phyloP scores from a whole-genome alignment of 163 green algal species.

The Prototheca stagnorum region DNA sequence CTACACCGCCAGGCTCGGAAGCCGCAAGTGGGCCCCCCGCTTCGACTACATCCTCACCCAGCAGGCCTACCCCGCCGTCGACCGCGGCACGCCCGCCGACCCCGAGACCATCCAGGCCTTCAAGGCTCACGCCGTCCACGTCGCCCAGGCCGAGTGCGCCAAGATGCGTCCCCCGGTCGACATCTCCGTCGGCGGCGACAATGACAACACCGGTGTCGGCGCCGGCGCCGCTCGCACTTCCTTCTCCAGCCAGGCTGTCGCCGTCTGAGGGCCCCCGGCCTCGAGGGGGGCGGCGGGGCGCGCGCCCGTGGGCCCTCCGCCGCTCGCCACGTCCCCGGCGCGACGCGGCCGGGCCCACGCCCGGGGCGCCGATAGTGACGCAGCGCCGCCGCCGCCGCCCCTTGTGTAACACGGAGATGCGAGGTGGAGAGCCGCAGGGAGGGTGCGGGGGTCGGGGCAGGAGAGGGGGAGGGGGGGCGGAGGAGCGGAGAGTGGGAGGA shows the following conservation, averaged over 20 bases:
- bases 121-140: slow-evolving; percentile 76
- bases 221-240: slow-evolving; percentile 69
- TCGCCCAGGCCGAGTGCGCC: slow-evolving; percentile 71
- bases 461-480: too few species aligned
- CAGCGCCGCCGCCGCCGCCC: too few species aligned
- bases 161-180: slow-evolving; percentile 85
- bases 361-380: too few species aligned
- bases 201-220: slow-evolving; percentile 47
- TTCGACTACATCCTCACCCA: slow-evolving; percentile 96
- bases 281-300: too few species aligned
- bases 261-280: too few species aligned
- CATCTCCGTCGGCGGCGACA: slow-evolving; percentile 78
- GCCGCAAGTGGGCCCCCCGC: slow-evolving; percentile 90
- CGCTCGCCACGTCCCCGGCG: too few species aligned
- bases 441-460: too few species aligned
- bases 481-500: too few species aligned
- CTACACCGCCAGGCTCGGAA: slow-evolving; percentile 92
- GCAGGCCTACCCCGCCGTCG: slow-evolving; percentile 62
- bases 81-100: slow-evolving; percentile 46
- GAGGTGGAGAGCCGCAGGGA: too few species aligned
- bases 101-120: slow-evolving; percentile 62
- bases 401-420: too few species aligned
- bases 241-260: slow-evolving; percentile 44
- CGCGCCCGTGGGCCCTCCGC: too few species aligned
- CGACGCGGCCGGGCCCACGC: too few species aligned